Percentiles rank a stretch among this genome's conserved stretches.
phyloP scores from a whole-genome alignment of 2,329 filamentous ascomycete genomes.

The Curvularia eragrostidis region DNA sequence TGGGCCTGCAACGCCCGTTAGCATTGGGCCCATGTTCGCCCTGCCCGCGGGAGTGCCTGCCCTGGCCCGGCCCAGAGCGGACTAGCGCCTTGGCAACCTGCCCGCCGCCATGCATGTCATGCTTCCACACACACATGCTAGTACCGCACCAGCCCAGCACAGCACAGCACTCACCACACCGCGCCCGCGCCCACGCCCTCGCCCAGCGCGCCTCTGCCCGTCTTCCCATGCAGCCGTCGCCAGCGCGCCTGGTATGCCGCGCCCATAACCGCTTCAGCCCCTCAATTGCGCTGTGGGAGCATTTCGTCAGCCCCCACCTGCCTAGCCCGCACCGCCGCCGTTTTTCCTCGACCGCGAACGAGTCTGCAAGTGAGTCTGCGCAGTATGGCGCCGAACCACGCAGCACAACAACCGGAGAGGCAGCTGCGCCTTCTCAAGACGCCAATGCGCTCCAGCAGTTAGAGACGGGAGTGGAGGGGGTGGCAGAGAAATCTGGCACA shows the following conservation, averaged over 20 bases:
- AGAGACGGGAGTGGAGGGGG: background rate
- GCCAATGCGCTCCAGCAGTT: background rate
- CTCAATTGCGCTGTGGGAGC: slow-evolving; percentile 42
- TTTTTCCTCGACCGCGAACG: slow-evolving; percentile 26
- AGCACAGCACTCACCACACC: background rate
- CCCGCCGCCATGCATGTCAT: slow-evolving; percentile 7
- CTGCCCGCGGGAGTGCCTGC: slow-evolving; percentile 28
- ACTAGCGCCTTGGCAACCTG: slow-evolving; percentile 27
- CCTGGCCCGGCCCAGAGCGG: slow-evolving; percentile 14
- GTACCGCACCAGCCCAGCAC: background rate
- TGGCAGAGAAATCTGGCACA: background rate
- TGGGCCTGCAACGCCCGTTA: slow-evolving; percentile 4
- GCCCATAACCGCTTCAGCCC: slow-evolving; percentile 44
- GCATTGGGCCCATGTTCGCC: background rate
- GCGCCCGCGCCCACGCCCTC: slow-evolving; percentile 5
- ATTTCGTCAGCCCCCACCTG: slow-evolving; percentile 36
- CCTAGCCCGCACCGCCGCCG: slow-evolving; percentile 22
- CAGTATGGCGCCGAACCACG: background rate
- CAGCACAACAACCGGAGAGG: too few relatives aligned
- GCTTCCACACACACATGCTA: slow-evolving; percentile 9
- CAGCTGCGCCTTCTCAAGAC: too few relatives aligned
- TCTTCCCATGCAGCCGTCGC: slow-evolving; percentile 37
- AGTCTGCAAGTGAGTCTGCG: slow-evolving; percentile 15
- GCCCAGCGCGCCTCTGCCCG: slow-evolving; percentile 13
- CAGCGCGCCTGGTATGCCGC: slow-evolving; percentile 38